Evolutionary conservation across 768 basidiomycete species (phyloP), one percentile per base, ranked within the genome.

Genomic region (Filobasidium wieringae): DNA sequence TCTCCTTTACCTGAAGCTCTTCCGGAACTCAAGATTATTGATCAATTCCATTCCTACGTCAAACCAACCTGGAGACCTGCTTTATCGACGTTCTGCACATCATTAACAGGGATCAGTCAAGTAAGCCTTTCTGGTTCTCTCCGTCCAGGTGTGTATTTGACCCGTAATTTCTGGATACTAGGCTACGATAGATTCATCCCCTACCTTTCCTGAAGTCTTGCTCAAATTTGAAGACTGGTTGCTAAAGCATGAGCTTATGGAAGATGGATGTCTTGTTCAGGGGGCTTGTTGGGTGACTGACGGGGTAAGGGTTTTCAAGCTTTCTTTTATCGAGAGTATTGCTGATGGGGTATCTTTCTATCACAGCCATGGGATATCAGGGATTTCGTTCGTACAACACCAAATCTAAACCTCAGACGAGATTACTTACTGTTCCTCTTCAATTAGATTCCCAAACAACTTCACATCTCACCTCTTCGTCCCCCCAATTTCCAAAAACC

Each of bases 31-130:
- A 81, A 84, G 68, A 76, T 85, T 36, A 78, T 85, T 19, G 85
- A 82, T 63, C 87, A 88, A 70, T 97, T 91, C 76, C 83, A 86
- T 60, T 84, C 82, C 63, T 93, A 87, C 72, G 89, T 96, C 78
- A 65, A 78, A 67, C 93, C 93, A 7, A 85, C 83, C 6, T 96
- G 90, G 88, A 77, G 80, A 41, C 90, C 92, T 0, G 77, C 74
- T 52, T 79, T 99, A 7, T 84, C 87, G 7, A 74, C 79, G 3
- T 99, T 95, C 70, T 96, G 93, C 72, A 88, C 79, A 19, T 74
- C 81, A 33, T 78, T 99, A 45, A 99, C 93, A 9, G 90, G 91
- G 17, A 91, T 99, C 58, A 84, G 83, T 2, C 93, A 99, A 79
- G 92, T 92, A 60, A 61, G 82, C 76, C 22, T 26, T 53, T 12